Percentiles rank a stretch among this genome's conserved stretches.
These are phyloP conservation scores for Phytopythium vexans DNA, from an alignment of 352 stramenopile genomes.

Conservation along the genomic window DNA sequence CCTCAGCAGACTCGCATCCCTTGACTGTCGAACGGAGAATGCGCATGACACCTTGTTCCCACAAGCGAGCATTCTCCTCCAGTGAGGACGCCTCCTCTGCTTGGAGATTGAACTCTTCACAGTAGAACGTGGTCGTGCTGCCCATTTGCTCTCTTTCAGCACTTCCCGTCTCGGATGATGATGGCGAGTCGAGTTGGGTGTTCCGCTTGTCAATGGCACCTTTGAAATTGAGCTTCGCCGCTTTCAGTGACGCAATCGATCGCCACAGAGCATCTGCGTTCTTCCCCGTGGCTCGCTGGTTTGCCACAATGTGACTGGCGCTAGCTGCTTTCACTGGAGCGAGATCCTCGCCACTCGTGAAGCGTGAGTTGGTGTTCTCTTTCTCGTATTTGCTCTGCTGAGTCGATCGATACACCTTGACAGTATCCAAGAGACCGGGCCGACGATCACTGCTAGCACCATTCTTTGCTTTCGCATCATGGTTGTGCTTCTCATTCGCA, in stretches of 20 bases:
- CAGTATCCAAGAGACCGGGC: slow-evolving; percentile 5
- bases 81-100: slow-evolving; percentile 19
- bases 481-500: neutral
- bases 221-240: slow-evolving; percentile 25
- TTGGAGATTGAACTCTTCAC: neutral
- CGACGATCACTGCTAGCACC: neutral
- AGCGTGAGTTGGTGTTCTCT: slow-evolving; percentile 3
- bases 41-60: slow-evolving; percentile 29
- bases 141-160: neutral
- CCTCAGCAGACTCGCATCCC: slow-evolving; percentile 4
- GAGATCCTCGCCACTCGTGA: slow-evolving; percentile 2
- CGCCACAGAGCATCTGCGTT: slow-evolving; percentile 28
- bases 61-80: slow-evolving; percentile 30
- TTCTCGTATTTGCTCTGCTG: slow-evolving; percentile 7
- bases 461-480: neutral
- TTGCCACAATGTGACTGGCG: slow-evolving; percentile 6
- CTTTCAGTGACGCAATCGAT: slow-evolving; percentile 34
- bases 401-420: slow-evolving; percentile 5
- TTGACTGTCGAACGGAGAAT: slow-evolving; percentile 13
- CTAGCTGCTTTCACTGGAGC: slow-evolving; percentile 5
- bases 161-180: neutral
- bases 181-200: neutral
- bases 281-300: slow-evolving; percentile 7
- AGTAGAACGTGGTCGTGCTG: neutral
- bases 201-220: slow-evolving; percentile 16